Evolutionary conservation across 768 basidiomycete genomes (phyloP).

Genomic region (Xerocomellus chrysenteron): DNA sequence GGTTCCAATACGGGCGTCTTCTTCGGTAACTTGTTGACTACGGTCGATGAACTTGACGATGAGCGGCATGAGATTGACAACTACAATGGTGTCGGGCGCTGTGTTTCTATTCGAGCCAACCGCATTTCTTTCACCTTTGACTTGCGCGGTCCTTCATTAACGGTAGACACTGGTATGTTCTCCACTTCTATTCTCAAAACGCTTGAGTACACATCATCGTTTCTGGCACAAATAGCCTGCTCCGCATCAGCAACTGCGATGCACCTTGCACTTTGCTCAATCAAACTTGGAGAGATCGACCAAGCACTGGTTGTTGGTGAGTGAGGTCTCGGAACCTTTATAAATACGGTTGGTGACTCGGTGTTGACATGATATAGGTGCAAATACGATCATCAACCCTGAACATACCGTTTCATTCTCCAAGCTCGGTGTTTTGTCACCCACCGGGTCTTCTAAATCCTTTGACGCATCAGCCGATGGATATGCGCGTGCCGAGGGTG

Average conservation of each 20-base stretch:
- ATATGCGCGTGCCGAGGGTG: conserved; percentile 32
- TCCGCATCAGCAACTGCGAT: conserved; percentile 47
- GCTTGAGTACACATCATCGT: not conserved
- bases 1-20: conserved; percentile 43
- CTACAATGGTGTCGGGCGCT: conserved; percentile 31
- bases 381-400: conserved; percentile 29
- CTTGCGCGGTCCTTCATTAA: conserved; percentile 47
- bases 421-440: conserved; percentile 35
- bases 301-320: conserved; percentile 42
- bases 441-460: conserved; percentile 32
- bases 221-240: conserved; percentile 28
- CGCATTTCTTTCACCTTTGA: conserved; percentile 37
- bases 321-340: not conserved
- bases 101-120: conserved; percentile 32
- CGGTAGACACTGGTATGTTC: conserved; percentile 36
- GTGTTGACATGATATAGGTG: conserved; percentile 14
- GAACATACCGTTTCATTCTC: conserved; percentile 29
- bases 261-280: conserved; percentile 47
- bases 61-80: conserved; percentile 28
- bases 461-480: conserved; percentile 35
- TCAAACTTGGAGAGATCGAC: conserved; percentile 45
- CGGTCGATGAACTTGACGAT: conserved; percentile 29
- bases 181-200: not conserved
- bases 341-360: no score
- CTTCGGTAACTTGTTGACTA: conserved; percentile 33